A percentile compares a stretch with the other conserved stretches of the same genome.
These are phyloP conservation scores for Epichloe brachyelytri DNA, from an alignment of 2,329 filamentous ascomycete genomes.

Conservation along the genomic window DNA sequence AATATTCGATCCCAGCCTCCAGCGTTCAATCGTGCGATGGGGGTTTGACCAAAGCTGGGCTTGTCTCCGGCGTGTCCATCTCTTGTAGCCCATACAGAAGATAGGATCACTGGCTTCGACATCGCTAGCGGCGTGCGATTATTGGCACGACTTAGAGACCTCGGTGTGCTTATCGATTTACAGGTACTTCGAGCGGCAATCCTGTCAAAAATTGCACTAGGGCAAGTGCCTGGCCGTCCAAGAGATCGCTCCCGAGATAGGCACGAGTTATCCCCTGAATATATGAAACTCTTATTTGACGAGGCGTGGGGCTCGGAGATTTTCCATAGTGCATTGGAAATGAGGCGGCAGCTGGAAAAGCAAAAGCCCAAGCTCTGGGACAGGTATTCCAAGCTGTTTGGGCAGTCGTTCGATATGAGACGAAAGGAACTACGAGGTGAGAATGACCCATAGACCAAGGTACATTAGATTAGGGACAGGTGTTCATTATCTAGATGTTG, in stretches of 20 bases:
- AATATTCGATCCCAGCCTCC: constrained; percentile 29
- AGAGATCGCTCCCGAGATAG: constrained; percentile 18
- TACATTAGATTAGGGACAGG: too few species aligned
- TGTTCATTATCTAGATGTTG: too few species aligned
- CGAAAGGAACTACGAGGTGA: not conserved
- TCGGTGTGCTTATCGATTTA: constrained; percentile 22
- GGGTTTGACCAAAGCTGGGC: constrained; percentile 27
- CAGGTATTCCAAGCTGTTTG: constrained; percentile 16
- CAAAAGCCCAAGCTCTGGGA: constrained; percentile 18
- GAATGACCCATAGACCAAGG: too few species aligned
- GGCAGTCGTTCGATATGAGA: not conserved
- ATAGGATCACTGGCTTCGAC: constrained; percentile 16
- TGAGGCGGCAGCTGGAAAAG: constrained; percentile 16
- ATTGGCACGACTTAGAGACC: constrained; percentile 21
- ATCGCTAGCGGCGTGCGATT: constrained; percentile 24
- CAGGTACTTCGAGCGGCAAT: constrained; percentile 18
- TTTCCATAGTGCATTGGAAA: constrained; percentile 12
- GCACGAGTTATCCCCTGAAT: constrained; percentile 17
- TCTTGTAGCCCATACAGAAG: constrained; percentile 5
- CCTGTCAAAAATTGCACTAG: constrained; percentile 18
- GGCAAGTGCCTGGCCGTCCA: constrained; percentile 15
- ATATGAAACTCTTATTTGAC: constrained; percentile 20
- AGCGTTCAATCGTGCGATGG: constrained; percentile 30
- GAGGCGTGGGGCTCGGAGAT: constrained; percentile 22
- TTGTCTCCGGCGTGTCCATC: constrained; percentile 9